A percentile compares a stretch with the other conserved stretches of the same genome.
These are phyloP conservation scores for Anastatica hierochuntica DNA, from an alignment of 345 rosid genomes.

Conservation along the genomic window DNA sequence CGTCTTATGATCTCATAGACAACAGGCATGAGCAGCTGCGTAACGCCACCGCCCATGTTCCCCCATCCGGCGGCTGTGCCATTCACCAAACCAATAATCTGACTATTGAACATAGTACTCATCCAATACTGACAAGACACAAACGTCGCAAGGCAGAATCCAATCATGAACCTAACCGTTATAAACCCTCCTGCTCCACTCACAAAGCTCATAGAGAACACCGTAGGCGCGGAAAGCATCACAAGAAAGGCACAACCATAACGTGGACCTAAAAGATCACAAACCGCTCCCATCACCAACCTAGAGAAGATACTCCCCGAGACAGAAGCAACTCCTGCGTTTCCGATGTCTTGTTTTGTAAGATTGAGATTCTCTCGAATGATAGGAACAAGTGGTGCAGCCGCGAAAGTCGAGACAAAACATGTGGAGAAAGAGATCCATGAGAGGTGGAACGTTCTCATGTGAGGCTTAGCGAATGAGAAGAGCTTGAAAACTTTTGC, in stretches of 20 bases:
- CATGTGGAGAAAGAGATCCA: conserved; percentile 80
- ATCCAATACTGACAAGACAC: conserved; percentile 82
- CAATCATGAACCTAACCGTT: conserved; percentile 66
- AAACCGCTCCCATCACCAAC: conserved; percentile 60
- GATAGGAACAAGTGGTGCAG: conserved; percentile 71
- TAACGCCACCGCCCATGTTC: conserved; percentile 64
- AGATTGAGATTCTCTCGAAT: conserved; percentile 60
- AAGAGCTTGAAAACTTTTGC: conserved; percentile 51
- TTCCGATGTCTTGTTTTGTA: conserved; percentile 45
- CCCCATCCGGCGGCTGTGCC: conserved; percentile 82
- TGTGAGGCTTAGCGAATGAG: conserved; percentile 62
- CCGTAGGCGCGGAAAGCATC: conserved; percentile 59
- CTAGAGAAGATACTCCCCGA: conserved; percentile 68
- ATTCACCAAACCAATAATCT: conserved; percentile 56
- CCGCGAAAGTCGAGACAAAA: conserved; percentile 74
- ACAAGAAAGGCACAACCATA: conserved; percentile 58
- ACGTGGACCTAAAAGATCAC: conserved; percentile 55
- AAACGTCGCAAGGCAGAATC: conserved; percentile 68
- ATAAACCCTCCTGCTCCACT: conserved; percentile 38
- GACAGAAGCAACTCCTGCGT: conserved; percentile 67
- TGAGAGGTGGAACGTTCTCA: conserved; percentile 72
- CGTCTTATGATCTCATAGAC: conserved; percentile 40
- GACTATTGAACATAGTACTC: conserved; percentile 69
- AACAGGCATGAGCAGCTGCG: conserved; percentile 57
- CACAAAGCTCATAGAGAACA: conserved; percentile 57